Conservation (phyloP, 2,329 filamentous ascomycete species). For the Coccinonectria pachysandricola region DNA sequence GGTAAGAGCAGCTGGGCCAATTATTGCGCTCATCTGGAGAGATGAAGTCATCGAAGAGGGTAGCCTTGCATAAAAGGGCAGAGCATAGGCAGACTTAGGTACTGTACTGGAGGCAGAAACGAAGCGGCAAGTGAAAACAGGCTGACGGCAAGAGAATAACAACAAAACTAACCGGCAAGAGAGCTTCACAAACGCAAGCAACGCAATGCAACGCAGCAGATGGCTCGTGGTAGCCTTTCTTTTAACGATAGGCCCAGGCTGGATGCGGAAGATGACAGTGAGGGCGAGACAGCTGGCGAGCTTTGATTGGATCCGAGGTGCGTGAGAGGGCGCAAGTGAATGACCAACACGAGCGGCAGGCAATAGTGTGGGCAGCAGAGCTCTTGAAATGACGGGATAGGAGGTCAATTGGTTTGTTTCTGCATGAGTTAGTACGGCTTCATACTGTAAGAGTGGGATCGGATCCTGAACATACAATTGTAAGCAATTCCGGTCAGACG, state of each 20-base stretch:
- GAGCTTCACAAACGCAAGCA: too few relatives aligned
- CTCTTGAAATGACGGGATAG: constrained; percentile 8
- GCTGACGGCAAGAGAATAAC: too few relatives aligned
- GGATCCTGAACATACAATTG: constrained; percentile 1
- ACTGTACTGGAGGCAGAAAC: constrained; percentile 15
- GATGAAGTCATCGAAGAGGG: constrained; percentile 6
- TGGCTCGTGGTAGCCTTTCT: too few relatives aligned
- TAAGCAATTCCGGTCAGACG: constrained; percentile 13
- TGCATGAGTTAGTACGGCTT: constrained; percentile 10
- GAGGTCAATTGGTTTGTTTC: constrained; percentile 15
- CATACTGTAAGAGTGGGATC: constrained; percentile 5
- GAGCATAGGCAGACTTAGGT: constrained; percentile 11
- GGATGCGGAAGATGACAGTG: too few relatives aligned
- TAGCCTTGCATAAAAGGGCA: constrained; percentile 19
- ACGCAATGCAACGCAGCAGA: too few relatives aligned
- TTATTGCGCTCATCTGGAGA: too few relatives aligned
- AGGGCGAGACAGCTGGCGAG: constrained; percentile 26
- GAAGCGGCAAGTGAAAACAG: constrained; percentile 7
- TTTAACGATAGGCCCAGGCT: too few relatives aligned
- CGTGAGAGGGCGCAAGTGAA: too few relatives aligned
- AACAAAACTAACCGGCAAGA: too few relatives aligned
- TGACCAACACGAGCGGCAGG: constrained; percentile 18
- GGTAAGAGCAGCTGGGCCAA: too few relatives aligned
- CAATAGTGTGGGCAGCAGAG: constrained; percentile 11
- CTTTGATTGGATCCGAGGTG: constrained; percentile 24